phyloP scores from a whole-genome alignment of 73 alveolate genomes.

The Strombidium stylifer region DNA sequence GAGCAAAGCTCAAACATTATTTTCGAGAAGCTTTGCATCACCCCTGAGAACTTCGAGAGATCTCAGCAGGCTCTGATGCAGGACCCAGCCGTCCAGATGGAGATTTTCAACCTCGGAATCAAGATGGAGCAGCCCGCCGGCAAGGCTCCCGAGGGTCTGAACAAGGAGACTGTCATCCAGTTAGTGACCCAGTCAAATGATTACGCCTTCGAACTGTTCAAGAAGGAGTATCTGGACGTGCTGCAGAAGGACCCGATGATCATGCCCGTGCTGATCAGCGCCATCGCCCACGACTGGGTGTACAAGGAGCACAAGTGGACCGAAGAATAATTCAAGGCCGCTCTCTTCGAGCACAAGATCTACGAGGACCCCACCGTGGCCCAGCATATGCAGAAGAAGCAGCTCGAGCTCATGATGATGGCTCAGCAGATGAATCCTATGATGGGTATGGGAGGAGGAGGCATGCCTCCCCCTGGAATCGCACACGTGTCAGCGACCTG shows the following conservation, averaged over 20 bases:
- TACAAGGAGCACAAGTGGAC: slow-evolving; percentile 24
- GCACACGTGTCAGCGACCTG: too few species aligned
- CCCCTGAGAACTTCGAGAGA: slow-evolving; percentile 55
- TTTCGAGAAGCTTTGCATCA: slow-evolving; percentile 24
- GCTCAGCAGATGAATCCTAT: slow-evolving; percentile 31
- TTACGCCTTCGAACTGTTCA: slow-evolving; percentile 41
- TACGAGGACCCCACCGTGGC: slow-evolving; percentile 56
- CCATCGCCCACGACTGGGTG: slow-evolving; percentile 57
- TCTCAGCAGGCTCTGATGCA: slow-evolving; percentile 36
- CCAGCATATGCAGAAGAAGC: slow-evolving; percentile 53
- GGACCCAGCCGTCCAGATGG: slow-evolving; percentile 55
- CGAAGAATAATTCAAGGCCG: slow-evolving; percentile 55
- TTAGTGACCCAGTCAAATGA: slow-evolving; percentile 45
- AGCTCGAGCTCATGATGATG: slow-evolving; percentile 38
- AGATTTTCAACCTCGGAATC: slow-evolving; percentile 50
- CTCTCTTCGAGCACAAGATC: slow-evolving; percentile 51
- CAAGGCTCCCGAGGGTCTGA: slow-evolving; percentile 40
- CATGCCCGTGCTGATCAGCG: slow-evolving; percentile 57
- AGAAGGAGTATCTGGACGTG: slow-evolving; percentile 43
- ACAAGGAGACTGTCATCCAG: slow-evolving; percentile 29
- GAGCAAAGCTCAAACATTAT: slow-evolving; percentile 28
- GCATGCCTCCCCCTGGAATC: too few species aligned
- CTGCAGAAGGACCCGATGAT: slow-evolving; percentile 49
- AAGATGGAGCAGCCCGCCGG: slow-evolving; percentile 21
- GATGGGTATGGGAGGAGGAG: slow-evolving; percentile 45